Conservation (phyloP, 129 eudicot species). For the Gnaphalium uliginosum region DNA sequence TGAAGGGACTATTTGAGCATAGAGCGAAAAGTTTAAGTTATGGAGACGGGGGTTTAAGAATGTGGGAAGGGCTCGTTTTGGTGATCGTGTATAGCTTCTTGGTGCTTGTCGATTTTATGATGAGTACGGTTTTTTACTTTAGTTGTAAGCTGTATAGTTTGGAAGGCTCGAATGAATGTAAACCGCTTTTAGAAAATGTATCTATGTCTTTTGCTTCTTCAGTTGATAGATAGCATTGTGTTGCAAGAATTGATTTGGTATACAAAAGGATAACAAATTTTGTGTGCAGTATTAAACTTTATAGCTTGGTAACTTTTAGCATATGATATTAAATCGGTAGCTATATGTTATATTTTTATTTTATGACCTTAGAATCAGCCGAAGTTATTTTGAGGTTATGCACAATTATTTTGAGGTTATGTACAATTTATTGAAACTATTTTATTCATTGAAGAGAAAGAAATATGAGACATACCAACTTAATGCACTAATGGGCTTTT, state of each 20-base stretch:
- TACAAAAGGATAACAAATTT: not conserved
- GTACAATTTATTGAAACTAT: too few species aligned
- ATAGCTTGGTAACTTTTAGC: slow-evolving; percentile 5
- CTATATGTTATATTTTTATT: too few species aligned
- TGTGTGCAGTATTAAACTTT: not conserved
- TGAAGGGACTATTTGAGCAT: slow-evolving; percentile 85
- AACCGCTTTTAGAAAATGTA: slow-evolving; percentile 47
- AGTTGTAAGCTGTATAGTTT: slow-evolving; percentile 74
- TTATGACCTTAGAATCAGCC: too few species aligned
- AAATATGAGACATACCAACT: too few species aligned
- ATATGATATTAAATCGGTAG: not conserved
- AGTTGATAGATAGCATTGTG: not conserved
- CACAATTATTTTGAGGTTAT: too few species aligned
- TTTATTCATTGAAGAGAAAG: too few species aligned
- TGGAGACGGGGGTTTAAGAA: slow-evolving; percentile 64
- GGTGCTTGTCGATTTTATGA: slow-evolving; percentile 83
- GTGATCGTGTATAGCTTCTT: slow-evolving; percentile 75
- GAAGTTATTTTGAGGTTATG: too few species aligned
- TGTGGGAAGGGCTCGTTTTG: slow-evolving; percentile 86
- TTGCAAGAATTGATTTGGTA: not conserved
- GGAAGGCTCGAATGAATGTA: slow-evolving; percentile 54
- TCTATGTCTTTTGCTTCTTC: not conserved
- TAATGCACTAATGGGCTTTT: too few species aligned
- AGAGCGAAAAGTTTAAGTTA: slow-evolving; percentile 76
- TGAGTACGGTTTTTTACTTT: slow-evolving; percentile 79